A percentile compares a stretch with the other conserved stretches of the same genome.
These are phyloP conservation scores for Acaromyces ingoldii DNA, from an alignment of 1,284 basidiomycete species.

Conservation along the genomic window DNA sequence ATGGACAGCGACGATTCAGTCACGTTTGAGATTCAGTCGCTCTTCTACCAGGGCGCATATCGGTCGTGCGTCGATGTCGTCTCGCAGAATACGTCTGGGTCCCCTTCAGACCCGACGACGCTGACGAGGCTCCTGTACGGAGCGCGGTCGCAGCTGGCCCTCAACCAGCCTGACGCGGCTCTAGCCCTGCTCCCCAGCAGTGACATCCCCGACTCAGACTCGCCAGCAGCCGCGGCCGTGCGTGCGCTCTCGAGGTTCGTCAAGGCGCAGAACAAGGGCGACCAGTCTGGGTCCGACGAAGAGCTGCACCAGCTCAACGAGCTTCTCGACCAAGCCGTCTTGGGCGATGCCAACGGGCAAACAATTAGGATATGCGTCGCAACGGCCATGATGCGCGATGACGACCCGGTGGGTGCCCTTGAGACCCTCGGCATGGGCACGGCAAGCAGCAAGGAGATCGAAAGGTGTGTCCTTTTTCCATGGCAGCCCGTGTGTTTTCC, in stretches of 20 bases:
- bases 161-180: conserved; percentile 27
- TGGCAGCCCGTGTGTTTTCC: too few relatives aligned
- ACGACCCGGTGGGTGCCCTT: conserved; percentile 40
- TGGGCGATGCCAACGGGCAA: conserved; percentile 24
- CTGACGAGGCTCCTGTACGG: conserved; percentile 38
- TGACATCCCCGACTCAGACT: conserved; percentile 8
- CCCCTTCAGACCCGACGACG: conserved; percentile 19
- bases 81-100: conserved; percentile 7
- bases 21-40: conserved; percentile 39
- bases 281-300: conserved; percentile 17
- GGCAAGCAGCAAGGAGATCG: conserved; percentile 31
- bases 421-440: conserved; percentile 33
- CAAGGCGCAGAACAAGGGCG: conserved; percentile 20
- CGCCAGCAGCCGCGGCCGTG: conserved; percentile 21
- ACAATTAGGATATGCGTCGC: conserved; percentile 30
- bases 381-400: conserved; percentile 37
- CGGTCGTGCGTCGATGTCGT: conserved; percentile 38
- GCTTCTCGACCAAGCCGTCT: conserved; percentile 42
- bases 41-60: conserved; percentile 49
- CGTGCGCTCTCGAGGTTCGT: conserved; percentile 34
- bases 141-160: conserved; percentile 41
- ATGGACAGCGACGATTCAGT: conserved; percentile 6
- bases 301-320: conserved; percentile 36
- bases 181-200: conserved; percentile 22
- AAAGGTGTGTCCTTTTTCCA: conserved; percentile 22